Conservation (phyloP, 768 basidiomycete genomes). For the Phylloporus arenicola region DNA sequence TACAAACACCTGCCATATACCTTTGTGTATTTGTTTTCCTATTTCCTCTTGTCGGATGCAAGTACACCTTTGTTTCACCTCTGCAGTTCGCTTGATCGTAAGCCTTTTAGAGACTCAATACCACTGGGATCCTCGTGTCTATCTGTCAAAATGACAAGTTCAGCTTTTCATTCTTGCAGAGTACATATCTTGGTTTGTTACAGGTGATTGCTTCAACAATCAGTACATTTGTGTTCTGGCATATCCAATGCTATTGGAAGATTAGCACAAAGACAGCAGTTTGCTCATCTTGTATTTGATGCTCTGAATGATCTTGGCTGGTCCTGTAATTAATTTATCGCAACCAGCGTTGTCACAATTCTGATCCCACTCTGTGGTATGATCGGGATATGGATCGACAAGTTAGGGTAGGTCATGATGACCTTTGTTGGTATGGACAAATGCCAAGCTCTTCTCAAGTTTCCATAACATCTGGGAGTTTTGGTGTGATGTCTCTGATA, state of each 20-base stretch:
- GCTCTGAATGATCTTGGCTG: background rate
- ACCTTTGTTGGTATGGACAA: background rate
- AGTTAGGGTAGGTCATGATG: slow-evolving; percentile 50
- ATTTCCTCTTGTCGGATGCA: slow-evolving; percentile 74
- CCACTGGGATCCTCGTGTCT: slow-evolving; percentile 65
- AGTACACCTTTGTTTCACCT: slow-evolving; percentile 16
- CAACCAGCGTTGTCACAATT: slow-evolving; percentile 72
- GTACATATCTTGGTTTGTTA: slow-evolving; percentile 70
- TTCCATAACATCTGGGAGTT: slow-evolving; percentile 87
- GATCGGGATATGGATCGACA: slow-evolving; percentile 78
- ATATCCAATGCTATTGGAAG: slow-evolving; percentile 74
- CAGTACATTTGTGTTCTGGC: slow-evolving; percentile 77
- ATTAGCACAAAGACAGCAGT: slow-evolving; percentile 81
- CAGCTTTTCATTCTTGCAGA: slow-evolving; percentile 73
- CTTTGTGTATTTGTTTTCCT: slow-evolving; percentile 71
- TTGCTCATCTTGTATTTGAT: slow-evolving; percentile 1
- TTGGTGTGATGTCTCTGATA: slow-evolving; percentile 43
- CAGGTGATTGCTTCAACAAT: slow-evolving; percentile 72
- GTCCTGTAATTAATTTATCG: slow-evolving; percentile 61
- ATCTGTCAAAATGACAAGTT: slow-evolving; percentile 83
- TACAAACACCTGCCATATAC: slow-evolving; percentile 78
- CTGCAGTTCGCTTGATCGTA: background rate
- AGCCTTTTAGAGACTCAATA: slow-evolving; percentile 61
- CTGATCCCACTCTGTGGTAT: slow-evolving; percentile 83
- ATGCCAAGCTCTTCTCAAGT: slow-evolving; percentile 21